Evolutionary conservation across 257 asterid genomes (phyloP).

Genomic region (Avicennia marina): DNA sequence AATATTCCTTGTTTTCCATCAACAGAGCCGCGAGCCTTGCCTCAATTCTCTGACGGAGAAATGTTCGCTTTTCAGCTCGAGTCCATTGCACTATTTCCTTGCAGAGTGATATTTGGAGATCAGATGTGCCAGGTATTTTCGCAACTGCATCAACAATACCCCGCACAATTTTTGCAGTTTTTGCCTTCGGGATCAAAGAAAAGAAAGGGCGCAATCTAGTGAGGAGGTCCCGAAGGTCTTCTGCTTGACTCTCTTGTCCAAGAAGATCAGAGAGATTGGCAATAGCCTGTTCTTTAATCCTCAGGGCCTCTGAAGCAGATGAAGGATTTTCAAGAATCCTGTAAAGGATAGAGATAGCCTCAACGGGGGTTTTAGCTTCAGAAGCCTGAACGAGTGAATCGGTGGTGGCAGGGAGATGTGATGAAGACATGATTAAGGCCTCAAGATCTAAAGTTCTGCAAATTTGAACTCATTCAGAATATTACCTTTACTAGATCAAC

Average conservation of each 20-base stretch:
- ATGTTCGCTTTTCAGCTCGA: constrained; percentile 51
- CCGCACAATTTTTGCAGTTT: constrained; percentile 67
- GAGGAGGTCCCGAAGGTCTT: constrained; percentile 45
- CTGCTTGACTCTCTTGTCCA: constrained; percentile 47
- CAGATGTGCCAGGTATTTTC: constrained; percentile 54
- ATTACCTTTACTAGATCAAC: background rate
- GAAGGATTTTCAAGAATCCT: constrained; percentile 44
- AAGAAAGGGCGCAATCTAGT: constrained; percentile 49
- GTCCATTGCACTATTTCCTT: constrained; percentile 65
- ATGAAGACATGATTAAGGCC: constrained; percentile 34
- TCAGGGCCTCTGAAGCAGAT: constrained; percentile 51
- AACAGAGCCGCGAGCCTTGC: constrained; percentile 59
- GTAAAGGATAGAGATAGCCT: constrained; percentile 47
- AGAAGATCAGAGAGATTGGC: constrained; percentile 51
- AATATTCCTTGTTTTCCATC: constrained; percentile 54
- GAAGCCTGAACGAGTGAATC: constrained; percentile 47
- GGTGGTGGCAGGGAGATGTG: constrained; percentile 35
- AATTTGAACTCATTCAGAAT: background rate
- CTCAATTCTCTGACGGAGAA: constrained; percentile 59
- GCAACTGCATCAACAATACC: constrained; percentile 50
- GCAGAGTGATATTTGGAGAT: constrained; percentile 58
- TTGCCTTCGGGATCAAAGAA: constrained; percentile 60
- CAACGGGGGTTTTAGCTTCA: constrained; percentile 45
- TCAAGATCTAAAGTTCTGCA: constrained; percentile 30
- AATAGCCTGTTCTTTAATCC: constrained; percentile 51